A percentile compares a stretch with the other conserved stretches of the same genome.
These are phyloP conservation scores for Cladosporium velox DNA, from an alignment of 2,329 filamentous ascomycete species.

Conservation along the genomic window DNA sequence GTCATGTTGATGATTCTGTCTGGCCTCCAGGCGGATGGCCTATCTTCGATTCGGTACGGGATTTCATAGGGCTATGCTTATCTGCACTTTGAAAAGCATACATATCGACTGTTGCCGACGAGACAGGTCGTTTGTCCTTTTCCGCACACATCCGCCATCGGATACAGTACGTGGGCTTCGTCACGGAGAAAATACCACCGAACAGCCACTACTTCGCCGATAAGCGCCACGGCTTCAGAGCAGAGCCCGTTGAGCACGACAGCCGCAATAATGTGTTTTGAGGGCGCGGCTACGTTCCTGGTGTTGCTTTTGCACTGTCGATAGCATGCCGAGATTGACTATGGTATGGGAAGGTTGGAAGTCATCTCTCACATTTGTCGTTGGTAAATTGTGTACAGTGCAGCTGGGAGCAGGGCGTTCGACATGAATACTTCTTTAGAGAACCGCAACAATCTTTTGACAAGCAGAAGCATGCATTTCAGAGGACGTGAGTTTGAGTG, in stretches of 20 bases:
- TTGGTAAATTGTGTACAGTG: neutral
- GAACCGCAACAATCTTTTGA: neutral
- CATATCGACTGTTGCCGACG: neutral
- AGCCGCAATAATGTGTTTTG: neutral
- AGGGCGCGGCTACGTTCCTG: neutral
- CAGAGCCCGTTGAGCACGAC: constrained; percentile 3
- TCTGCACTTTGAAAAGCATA: neutral
- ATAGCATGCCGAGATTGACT: neutral
- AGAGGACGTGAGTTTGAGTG: neutral
- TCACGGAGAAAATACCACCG: constrained; percentile 1
- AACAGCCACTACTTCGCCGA: neutral
- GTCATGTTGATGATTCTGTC: neutral
- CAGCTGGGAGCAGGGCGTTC: neutral
- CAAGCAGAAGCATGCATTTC: neutral
- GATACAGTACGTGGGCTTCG: neutral
- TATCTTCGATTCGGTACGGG: neutral
- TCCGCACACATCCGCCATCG: constrained; percentile 3
- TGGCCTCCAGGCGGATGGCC: neutral
- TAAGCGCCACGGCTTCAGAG: constrained; percentile 4
- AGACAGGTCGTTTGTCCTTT: neutral
- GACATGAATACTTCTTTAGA: neutral
- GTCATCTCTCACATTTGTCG: neutral
- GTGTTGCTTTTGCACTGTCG: neutral
- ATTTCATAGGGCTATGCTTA: neutral
- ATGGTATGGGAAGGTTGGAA: neutral